These are phyloP conservation scores for Pleurotus salmoneostramineus DNA, from an alignment of 768 basidiomycete species.

Conservation along the genomic window DNA sequence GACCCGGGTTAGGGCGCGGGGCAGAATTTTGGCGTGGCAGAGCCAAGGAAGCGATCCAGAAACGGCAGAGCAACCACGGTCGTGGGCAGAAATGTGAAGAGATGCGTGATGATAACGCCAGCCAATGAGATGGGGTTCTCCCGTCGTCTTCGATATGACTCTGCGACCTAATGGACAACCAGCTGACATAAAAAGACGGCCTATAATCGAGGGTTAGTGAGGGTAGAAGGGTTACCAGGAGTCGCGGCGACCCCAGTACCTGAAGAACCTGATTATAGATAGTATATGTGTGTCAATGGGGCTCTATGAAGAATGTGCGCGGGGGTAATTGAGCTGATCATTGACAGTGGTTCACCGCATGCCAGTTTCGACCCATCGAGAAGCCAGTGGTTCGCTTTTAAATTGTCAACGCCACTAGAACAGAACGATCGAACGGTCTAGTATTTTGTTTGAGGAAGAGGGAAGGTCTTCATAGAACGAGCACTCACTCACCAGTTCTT, in stretches of 20 bases:
- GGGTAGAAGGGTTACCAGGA: background rate
- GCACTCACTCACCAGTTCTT: background rate
- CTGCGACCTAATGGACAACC: background rate
- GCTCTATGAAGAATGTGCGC: background rate
- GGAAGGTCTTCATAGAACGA: background rate
- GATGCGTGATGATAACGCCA: background rate
- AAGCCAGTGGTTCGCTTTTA: background rate
- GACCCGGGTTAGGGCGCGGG: background rate
- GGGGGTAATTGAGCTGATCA: background rate
- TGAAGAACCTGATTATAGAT: background rate
- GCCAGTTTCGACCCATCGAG: background rate
- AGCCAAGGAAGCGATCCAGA: background rate
- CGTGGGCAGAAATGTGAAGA: slow-evolving; percentile 2
- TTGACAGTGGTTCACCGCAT: background rate
- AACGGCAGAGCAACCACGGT: background rate
- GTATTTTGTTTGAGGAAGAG: background rate
- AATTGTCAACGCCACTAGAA: background rate
- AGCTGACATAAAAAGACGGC: background rate
- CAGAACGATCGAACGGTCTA: background rate
- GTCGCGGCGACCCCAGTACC: background rate
- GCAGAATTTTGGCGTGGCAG: background rate
- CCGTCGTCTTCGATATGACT: background rate
- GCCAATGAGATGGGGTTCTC: slow-evolving; percentile 4
- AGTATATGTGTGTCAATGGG: background rate
- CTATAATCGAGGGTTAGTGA: background rate